Base-by-base conservation (phyloP, 2,329 filamentous ascomycete genomes). In the Apiospora koreana region DNA sequence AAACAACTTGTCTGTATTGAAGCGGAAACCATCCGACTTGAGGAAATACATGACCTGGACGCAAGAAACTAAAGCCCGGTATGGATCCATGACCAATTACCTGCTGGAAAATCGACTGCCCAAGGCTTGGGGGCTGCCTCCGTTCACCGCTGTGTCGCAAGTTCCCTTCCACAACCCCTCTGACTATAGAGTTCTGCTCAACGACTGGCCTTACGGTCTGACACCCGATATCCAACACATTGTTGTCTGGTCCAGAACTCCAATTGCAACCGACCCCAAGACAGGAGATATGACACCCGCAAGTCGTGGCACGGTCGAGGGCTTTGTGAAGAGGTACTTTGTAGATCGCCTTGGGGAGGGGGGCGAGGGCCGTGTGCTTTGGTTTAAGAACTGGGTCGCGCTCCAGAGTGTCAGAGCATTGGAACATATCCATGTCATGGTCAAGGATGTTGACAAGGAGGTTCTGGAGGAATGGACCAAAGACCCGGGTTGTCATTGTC, bases 381-480 rank as follows among this genome's bases (percentile, higher is more conserved):
- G 94, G 94, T 98, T 98, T 83, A 97, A 95, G 86, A 98, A 98
- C 76, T 97, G 94, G 94, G 91, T 90, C 71, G 90, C 91, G 35
- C 83, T 98, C 78, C 97, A 98, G 84, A 97, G 93, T 76, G 92
- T 98, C 54, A 89, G 95, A 76, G 88, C 93, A 2, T 85, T 98
- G 65, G 95, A 97, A 83, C 95, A 98, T 80, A 91, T 98, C 77
- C 95, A 98, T 81, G 90, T 98, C 43, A 78, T 92, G 76, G 87
- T 92, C 67, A 86, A 82, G 69, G 84, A 88, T 75, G 87, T 85
- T 31, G 84, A 84, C 65, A 82, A 85, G 41, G 85, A 85, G 38
- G 78, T 86, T 70, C 72, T 91, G 71, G 80, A 86, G 73, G 82
- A 84, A 73, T 91, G 89, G 88, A 86, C 86, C 1, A 81, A 78